Percentiles rank a stretch among this genome's conserved stretches.
phyloP scores from a whole-genome alignment of 2,329 filamentous ascomycete species.

The Fusarium sp. region DNA sequence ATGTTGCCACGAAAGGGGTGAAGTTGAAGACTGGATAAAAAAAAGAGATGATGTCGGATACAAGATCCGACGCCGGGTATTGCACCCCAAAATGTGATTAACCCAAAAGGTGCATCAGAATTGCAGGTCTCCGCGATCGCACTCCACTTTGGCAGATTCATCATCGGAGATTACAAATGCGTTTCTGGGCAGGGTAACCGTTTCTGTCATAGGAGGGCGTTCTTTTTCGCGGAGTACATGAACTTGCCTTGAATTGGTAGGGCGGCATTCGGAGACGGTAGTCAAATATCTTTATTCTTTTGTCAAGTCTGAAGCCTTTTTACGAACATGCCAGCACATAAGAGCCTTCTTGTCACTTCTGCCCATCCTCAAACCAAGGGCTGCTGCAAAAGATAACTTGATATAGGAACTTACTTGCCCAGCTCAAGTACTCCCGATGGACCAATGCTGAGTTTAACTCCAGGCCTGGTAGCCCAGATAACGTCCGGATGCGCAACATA shows the following conservation, averaged over 20 bases:
- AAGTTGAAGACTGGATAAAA: background rate
- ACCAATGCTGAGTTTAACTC: background rate
- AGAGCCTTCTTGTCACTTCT: no score
- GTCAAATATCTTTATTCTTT: background rate
- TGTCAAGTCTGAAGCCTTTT: background rate
- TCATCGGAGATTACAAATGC: conserved; percentile 2
- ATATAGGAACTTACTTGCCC: background rate
- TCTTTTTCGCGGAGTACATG: background rate
- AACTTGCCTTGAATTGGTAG: background rate
- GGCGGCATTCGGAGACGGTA: no score
- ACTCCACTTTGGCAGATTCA: conserved; percentile 1
- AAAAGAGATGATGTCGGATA: background rate
- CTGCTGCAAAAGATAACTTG: no score
- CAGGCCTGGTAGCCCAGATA: background rate
- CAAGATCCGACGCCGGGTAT: conserved; percentile 7
- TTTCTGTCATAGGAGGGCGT: background rate
- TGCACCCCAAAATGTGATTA: background rate
- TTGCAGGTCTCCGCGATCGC: background rate
- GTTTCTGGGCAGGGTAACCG: background rate
- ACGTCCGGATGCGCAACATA: background rate
- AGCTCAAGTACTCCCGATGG: background rate
- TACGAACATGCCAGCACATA: no score
- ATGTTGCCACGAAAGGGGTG: rapidly evolving
- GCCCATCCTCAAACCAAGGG: no score
- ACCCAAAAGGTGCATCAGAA: background rate